A percentile compares a stretch with the other conserved stretches of the same genome.
Conservation (phyloP, 305 asterid species). For the Solanum hybrid region DNA sequence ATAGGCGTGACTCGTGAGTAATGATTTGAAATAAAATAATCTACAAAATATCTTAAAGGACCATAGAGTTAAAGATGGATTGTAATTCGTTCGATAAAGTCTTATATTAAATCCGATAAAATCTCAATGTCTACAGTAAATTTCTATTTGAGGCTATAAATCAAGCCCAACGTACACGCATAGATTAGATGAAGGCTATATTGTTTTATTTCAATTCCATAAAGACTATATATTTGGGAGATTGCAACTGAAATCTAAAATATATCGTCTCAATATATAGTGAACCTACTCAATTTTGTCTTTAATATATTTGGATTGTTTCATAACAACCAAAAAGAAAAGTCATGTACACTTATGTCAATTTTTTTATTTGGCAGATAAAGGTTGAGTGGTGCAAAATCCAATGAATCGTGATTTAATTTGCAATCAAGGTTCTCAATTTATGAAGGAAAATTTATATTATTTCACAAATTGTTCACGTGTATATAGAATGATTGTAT, state of each 20-base stretch:
- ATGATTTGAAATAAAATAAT: not conserved
- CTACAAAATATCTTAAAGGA: not conserved
- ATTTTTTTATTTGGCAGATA: not conserved
- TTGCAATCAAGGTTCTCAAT: not conserved
- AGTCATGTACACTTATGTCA: not conserved
- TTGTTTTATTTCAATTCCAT: not conserved
- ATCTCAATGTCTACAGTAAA: not conserved
- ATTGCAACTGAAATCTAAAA: not conserved
- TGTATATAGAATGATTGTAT: not conserved
- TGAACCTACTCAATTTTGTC: not conserved
- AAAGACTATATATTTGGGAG: not conserved
- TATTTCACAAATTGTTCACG: not conserved
- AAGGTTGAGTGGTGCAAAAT: not conserved
- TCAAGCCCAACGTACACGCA: not conserved
- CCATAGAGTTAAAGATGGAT: not conserved
- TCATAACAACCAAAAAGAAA: not conserved
- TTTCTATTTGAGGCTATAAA: not conserved
- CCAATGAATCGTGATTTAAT: not conserved
- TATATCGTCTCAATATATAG: not conserved
- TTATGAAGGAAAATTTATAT: not conserved
- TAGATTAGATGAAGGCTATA: not conserved
- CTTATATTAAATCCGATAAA: not conserved
- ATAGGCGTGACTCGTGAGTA: not conserved
- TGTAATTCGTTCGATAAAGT: not conserved
- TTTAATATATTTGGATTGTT: not conserved